A percentile compares a stretch with the other conserved stretches of the same genome.
Conservation (phyloP, 441 rosid genomes). For the Bruguiera hainesii region DNA sequence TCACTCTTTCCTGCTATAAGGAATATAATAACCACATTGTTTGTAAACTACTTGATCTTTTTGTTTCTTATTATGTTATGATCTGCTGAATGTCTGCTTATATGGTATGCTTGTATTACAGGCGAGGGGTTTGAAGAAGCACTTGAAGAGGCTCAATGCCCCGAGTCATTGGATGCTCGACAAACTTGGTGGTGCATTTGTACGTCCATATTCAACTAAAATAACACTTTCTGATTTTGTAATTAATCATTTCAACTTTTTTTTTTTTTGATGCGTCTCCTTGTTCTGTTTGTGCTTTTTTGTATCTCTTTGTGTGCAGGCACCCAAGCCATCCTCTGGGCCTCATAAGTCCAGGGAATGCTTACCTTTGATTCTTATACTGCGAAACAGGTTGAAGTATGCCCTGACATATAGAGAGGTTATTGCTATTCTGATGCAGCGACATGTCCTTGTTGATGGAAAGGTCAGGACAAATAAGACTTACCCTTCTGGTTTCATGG, state of each 20-base stretch:
- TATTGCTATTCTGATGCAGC: conserved; percentile 67
- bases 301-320: conserved; percentile 31
- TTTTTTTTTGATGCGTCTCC: neutral
- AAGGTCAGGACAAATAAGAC: conserved; percentile 83
- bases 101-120: conserved; percentile 16
- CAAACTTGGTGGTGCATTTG: conserved; percentile 67
- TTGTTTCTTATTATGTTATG: no score
- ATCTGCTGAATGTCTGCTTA: neutral
- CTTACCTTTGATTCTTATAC: conserved; percentile 64
- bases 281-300: neutral
- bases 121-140: conserved; percentile 80
- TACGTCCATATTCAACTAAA: conserved; percentile 15
- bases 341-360: conserved; percentile 87
- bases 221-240: neutral
- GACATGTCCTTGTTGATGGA: conserved; percentile 66
- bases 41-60: no score
- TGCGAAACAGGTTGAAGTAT: conserved; percentile 71
- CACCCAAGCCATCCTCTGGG: conserved; percentile 76
- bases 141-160: conserved; percentile 33
- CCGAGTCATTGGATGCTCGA: conserved; percentile 52
- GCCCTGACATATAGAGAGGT: conserved; percentile 72
- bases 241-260: neutral
- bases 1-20: no score
- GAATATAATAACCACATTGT: no score
- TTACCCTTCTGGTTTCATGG: conserved; percentile 86